These are phyloP conservation scores for Lipomyces anomalus DNA, from an alignment of 805 yeast species.

Conservation along the genomic window DNA sequence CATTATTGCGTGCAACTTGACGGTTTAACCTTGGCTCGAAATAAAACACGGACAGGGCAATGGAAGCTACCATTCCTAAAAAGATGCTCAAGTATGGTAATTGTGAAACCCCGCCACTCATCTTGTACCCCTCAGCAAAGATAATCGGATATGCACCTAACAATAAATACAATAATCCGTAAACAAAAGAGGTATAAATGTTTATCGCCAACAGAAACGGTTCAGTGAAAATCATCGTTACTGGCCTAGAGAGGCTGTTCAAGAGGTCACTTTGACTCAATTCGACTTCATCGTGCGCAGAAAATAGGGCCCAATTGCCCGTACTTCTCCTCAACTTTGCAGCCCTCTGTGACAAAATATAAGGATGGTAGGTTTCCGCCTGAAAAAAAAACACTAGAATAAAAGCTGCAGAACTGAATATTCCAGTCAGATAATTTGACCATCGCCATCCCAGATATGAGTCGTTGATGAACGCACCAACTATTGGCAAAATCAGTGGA, in stretches of 20 bases:
- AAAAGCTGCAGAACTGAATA: conserved; percentile 44
- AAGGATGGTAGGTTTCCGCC: conserved; percentile 64
- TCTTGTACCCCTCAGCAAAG: conserved; percentile 49
- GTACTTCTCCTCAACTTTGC: conserved; percentile 40
- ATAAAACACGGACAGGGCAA: conserved; percentile 42
- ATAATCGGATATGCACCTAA: conserved; percentile 36
- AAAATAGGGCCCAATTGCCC: conserved; percentile 48
- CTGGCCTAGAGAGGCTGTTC: conserved; percentile 27
- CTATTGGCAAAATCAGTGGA: conserved; percentile 70
- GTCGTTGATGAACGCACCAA: conserved; percentile 55
- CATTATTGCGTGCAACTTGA: conserved; percentile 7
- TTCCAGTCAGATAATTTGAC: conserved; percentile 65
- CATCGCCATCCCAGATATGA: conserved; percentile 65
- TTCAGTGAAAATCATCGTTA: conserved; percentile 34
- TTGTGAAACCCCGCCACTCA: conserved; percentile 56
- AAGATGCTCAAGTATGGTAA: conserved; percentile 74
- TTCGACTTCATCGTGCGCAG: conserved; percentile 42
- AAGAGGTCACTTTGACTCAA: conserved; percentile 38
- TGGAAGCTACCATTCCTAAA: conserved; percentile 55
- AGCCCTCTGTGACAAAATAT: conserved; percentile 42
- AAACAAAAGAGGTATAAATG: conserved; percentile 35
- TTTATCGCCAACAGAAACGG: conserved; percentile 35
- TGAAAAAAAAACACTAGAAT: conserved; percentile 40
- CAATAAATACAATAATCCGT: conserved; percentile 36
- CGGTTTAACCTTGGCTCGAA: conserved; percentile 2